A percentile compares a stretch with the other conserved stretches of the same genome.
Evolutionary conservation across 2,329 filamentous ascomycete species (phyloP).

Genomic region (Scedosporium boydii): DNA sequence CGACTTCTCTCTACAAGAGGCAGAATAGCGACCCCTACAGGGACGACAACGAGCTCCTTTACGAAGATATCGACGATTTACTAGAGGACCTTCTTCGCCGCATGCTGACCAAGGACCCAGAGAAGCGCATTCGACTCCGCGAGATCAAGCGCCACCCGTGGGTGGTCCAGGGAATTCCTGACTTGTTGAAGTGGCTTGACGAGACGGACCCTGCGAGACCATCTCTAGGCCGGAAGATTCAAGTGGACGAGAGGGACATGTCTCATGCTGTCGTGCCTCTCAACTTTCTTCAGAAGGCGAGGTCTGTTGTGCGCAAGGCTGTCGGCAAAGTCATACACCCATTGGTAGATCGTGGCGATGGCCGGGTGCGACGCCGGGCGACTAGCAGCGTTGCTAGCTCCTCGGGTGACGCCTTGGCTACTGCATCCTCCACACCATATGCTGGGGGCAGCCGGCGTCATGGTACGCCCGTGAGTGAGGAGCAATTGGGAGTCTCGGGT

Average conservation of each 20-base stretch:
- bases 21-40: constrained; percentile 59
- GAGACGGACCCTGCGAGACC: constrained; percentile 79
- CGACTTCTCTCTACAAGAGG: constrained; percentile 45
- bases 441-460: neutral
- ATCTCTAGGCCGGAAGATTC: constrained; percentile 73
- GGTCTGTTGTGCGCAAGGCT: constrained; percentile 64
- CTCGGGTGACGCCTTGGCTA: constrained; percentile 39
- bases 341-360: constrained; percentile 47
- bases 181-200: constrained; percentile 77
- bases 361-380: constrained; percentile 43
- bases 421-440: neutral
- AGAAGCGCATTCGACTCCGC: constrained; percentile 76
- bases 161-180: constrained; percentile 70
- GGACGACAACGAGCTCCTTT: constrained; percentile 67
- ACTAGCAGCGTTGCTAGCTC: constrained; percentile 58
- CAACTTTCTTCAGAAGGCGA: constrained; percentile 75
- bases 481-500: neutral
- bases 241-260: constrained; percentile 85
- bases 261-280: constrained; percentile 84
- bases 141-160: constrained; percentile 93
- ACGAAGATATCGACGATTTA: constrained; percentile 76
- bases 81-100: constrained; percentile 68
- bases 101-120: constrained; percentile 81
- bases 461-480: neutral
- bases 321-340: constrained; percentile 55